Evolutionary conservation across 805 yeast genomes (phyloP).

Genomic region (Kuraishia ogatae): DNA sequence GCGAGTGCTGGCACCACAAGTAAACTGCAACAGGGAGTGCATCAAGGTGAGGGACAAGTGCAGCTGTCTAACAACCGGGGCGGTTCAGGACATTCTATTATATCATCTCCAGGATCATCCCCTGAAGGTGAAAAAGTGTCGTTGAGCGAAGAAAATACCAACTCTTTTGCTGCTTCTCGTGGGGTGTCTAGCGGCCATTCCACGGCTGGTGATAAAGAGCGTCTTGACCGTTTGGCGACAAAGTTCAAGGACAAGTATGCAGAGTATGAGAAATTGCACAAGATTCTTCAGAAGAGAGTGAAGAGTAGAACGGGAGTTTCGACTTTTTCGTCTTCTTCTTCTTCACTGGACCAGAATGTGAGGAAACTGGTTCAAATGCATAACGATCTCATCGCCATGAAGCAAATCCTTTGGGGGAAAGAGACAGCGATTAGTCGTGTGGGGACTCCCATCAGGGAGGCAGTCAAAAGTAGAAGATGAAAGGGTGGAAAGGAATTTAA

Average conservation of each 20-base stretch:
- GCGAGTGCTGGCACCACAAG: background rate
- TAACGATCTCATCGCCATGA: conserved; percentile 1
- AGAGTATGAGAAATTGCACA: conserved; percentile 41
- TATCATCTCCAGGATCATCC: background rate
- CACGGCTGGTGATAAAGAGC: background rate
- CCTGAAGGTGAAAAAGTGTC: background rate
- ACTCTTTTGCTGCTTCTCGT: background rate
- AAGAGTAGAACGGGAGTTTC: background rate
- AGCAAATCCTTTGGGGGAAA: background rate
- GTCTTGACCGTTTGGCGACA: conserved; percentile 25
- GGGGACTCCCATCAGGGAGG: background rate
- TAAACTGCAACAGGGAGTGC: background rate
- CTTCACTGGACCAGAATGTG: conserved; percentile 1
- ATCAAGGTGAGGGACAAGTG: too few species aligned
- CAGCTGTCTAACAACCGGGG: background rate
- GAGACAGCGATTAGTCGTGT: background rate
- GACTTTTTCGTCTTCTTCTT: background rate
- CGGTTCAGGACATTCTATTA: background rate
- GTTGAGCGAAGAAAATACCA: background rate
- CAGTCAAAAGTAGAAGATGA: too few species aligned
- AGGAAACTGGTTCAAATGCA: conserved; percentile 3
- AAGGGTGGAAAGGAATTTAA: background rate
- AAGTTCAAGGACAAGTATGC: conserved; percentile 38
- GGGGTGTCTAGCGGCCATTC: background rate
- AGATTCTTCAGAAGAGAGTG: conserved; percentile 5